phyloP scores from a whole-genome alignment of 2,329 filamentous ascomycete species.

The Pyrenophora tritici-repentis region DNA sequence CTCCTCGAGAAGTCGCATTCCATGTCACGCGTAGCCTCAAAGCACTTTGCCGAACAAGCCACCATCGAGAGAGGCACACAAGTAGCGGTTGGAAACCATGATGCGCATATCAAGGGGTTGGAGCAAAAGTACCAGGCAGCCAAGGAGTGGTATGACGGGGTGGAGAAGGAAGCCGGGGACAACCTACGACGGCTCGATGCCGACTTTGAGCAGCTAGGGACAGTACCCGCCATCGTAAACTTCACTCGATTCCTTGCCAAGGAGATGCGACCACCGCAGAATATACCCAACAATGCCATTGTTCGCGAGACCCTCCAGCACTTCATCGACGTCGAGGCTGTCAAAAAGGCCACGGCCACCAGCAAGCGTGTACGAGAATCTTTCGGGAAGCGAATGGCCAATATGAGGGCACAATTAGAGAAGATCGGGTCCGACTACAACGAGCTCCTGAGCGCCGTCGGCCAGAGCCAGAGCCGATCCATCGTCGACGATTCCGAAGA shows the following conservation, averaged over 20 bases:
- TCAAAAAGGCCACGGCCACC: slow-evolving; percentile 72
- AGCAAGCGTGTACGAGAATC: slow-evolving; percentile 66
- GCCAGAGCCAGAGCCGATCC: slow-evolving; percentile 57
- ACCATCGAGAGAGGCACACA: slow-evolving; percentile 80
- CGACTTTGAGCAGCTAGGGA: slow-evolving; percentile 67
- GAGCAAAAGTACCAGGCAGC: slow-evolving; percentile 74
- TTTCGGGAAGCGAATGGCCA: slow-evolving; percentile 62
- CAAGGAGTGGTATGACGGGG: slow-evolving; percentile 70
- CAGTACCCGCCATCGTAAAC: slow-evolving; percentile 66
- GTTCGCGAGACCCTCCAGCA: slow-evolving; percentile 39
- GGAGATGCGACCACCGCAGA: slow-evolving; percentile 36
- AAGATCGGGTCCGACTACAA: slow-evolving; percentile 50
- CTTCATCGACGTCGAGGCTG: slow-evolving; percentile 75
- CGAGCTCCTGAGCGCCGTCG: slow-evolving; percentile 51
- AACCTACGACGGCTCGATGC: slow-evolving; percentile 70
- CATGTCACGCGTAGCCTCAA: slow-evolving; percentile 66
- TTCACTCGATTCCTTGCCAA: slow-evolving; percentile 61
- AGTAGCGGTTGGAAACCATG: slow-evolving; percentile 83
- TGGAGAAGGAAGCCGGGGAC: slow-evolving; percentile 69
- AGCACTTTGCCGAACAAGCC: slow-evolving; percentile 73
- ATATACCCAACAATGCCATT: slow-evolving; percentile 30
- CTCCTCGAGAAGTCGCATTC: slow-evolving; percentile 70
- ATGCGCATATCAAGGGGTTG: slow-evolving; percentile 72
- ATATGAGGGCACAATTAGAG: slow-evolving; percentile 50
- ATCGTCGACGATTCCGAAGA: slow-evolving; percentile 65